Evolutionary conservation across 2,329 filamentous ascomycete genomes (phyloP).

Genomic region (Ambrosiella cleistominuta): DNA sequence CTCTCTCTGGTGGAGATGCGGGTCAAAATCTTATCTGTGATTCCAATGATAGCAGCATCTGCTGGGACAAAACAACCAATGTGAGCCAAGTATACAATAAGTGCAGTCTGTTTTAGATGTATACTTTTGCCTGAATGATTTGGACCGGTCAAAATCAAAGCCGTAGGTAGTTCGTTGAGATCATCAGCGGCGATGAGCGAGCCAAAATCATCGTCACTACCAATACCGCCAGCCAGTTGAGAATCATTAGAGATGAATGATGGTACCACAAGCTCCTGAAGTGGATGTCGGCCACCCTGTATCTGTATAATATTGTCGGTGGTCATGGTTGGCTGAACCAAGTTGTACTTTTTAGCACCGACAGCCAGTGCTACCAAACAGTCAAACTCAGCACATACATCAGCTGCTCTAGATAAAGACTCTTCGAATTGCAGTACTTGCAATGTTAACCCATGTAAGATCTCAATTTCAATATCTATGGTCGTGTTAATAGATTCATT

Average conservation of each 20-base stretch:
- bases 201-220: conserved; percentile 13
- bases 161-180: conserved; percentile 19
- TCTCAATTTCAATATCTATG: conserved; percentile 71
- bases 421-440: conserved; percentile 51
- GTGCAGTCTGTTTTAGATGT: conserved; percentile 80
- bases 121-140: conserved; percentile 96
- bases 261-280: conserved; percentile 70
- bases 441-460: conserved; percentile 60
- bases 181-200: not conserved
- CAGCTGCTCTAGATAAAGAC: conserved; percentile 50
- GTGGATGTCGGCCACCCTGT: conserved; percentile 60
- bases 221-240: conserved; percentile 43
- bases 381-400: conserved; percentile 74
- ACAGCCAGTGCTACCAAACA: conserved; percentile 64
- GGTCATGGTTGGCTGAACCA: conserved; percentile 53
- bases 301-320: conserved; percentile 55
- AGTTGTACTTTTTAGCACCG: conserved; percentile 57
- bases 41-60: conserved; percentile 53
- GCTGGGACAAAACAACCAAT: conserved; percentile 87
- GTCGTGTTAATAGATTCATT: not conserved
- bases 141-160: conserved; percentile 73
- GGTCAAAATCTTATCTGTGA: conserved; percentile 86
- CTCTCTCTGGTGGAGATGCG: conserved; percentile 60
- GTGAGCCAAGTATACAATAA: conserved; percentile 85
- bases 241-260: conserved; percentile 75